Evolutionary conservation across 1,139 yeast species (phyloP).

Genomic region (Hyphopichia pseudoburtonii): DNA sequence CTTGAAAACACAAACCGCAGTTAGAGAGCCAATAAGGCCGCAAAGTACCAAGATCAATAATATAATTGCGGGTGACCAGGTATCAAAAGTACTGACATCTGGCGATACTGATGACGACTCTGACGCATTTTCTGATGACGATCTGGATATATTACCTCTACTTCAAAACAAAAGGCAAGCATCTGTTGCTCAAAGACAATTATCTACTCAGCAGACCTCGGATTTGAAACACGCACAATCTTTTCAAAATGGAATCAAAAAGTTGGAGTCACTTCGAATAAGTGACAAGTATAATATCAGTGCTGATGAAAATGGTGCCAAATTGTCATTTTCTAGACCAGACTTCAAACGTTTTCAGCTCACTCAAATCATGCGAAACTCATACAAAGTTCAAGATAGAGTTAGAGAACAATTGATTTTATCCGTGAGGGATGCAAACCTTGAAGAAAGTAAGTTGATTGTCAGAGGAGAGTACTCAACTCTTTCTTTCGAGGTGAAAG

Average conservation of each 20-base stretch:
- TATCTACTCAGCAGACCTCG: conserved; percentile 1
- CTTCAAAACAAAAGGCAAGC: not conserved
- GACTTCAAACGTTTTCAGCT: conserved; percentile 55
- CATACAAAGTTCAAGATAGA: conserved; percentile 29
- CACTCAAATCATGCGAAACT: conserved; percentile 29
- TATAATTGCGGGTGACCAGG: not conserved
- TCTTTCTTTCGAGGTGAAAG: conserved; percentile 43
- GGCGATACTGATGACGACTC: conserved; percentile 7
- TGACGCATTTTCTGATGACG: conserved; percentile 34
- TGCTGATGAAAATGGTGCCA: conserved; percentile 30
- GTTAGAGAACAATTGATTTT: conserved; percentile 48
- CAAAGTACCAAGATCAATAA: not conserved
- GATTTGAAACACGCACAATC: conserved; percentile 3
- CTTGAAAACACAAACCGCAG: conserved; percentile 7
- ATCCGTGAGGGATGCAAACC: conserved; percentile 41
- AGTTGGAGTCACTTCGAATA: conserved; percentile 19
- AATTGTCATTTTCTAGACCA: conserved; percentile 43
- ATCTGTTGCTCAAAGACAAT: not conserved
- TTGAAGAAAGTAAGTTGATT: conserved; percentile 38
- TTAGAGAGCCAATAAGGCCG: not conserved
- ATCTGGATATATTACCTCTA: conserved; percentile 7
- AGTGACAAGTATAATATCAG: conserved; percentile 5
- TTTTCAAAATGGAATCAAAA: conserved; percentile 24
- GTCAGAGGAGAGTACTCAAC: conserved; percentile 50
- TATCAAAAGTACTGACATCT: conserved; percentile 1